Evolutionary conservation across 345 rosid genomes (phyloP).

Genomic region (Cardamine occulta): DNA sequence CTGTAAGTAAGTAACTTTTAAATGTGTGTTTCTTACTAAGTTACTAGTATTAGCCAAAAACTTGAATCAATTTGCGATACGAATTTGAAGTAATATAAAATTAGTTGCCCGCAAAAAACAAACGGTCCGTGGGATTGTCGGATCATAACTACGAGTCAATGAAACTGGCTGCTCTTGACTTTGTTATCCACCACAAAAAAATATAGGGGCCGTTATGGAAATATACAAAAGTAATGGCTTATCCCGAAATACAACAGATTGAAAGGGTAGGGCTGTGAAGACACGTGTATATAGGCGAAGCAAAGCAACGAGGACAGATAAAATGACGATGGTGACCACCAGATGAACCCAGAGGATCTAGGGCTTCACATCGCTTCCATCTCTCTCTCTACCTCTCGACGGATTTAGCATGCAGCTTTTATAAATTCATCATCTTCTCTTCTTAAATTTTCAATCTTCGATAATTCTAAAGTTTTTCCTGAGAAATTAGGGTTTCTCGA

Average conservation of each 20-base stretch:
- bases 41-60: too few relatives aligned
- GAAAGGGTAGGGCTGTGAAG: conserved; percentile 18
- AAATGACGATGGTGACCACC: conserved; percentile 39
- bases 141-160: conserved; percentile 21
- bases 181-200: background rate
- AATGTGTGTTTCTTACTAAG: background rate
- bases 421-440: conserved; percentile 24
- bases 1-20: background rate
- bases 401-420: conserved; percentile 30
- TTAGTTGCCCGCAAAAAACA: background rate
- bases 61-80: background rate
- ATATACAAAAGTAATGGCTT: background rate
- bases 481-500: conserved; percentile 35
- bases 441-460: background rate
- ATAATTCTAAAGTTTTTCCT: conserved; percentile 3
- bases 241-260: background rate
- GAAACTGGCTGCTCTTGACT: conserved; percentile 25
- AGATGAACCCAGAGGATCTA: conserved; percentile 43
- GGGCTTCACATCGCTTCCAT: conserved; percentile 42
- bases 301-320: conserved; percentile 23
- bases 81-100: background rate
- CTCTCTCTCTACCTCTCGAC: background rate
- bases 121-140: background rate
- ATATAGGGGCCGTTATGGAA: background rate
- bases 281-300: conserved; percentile 42